Percentiles rank a stretch among this genome's conserved stretches.
phyloP scores from a whole-genome alignment of 2,329 filamentous ascomycete genomes.

The Elsinoe fawcettii region DNA sequence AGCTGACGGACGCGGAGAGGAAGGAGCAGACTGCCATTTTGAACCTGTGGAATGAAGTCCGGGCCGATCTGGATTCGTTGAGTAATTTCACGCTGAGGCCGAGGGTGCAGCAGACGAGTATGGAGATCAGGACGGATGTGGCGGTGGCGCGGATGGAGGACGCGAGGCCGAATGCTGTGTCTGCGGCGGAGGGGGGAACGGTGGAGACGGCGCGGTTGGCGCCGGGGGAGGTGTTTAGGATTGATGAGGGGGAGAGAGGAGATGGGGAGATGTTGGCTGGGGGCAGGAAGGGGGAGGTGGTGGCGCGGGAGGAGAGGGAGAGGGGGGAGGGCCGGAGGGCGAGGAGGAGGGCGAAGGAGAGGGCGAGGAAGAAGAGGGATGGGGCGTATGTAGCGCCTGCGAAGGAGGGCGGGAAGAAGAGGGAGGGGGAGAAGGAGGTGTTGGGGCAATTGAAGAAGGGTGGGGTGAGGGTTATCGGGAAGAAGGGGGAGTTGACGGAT shows the following conservation, averaged over 20 bases:
- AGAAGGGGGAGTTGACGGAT: constrained; percentile 77
- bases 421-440: constrained; percentile 49
- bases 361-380: constrained; percentile 73
- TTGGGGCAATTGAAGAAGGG: constrained; percentile 69
- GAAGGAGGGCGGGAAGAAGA: constrained; percentile 50
- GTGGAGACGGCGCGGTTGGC: constrained; percentile 66
- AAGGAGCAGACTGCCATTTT: constrained; percentile 73
- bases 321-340: constrained; percentile 74
- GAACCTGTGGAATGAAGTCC: constrained; percentile 73
- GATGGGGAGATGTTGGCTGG: constrained; percentile 61
- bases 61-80: constrained; percentile 74
- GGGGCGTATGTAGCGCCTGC: constrained; percentile 43
- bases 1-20: constrained; percentile 59
- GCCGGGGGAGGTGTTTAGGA: constrained; percentile 87
- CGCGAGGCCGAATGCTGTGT: constrained; percentile 75
- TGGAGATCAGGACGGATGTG: constrained; percentile 83
- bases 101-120: constrained; percentile 68
- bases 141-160: constrained; percentile 94
- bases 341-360: constrained; percentile 60
- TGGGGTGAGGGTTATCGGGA: constrained; percentile 84
- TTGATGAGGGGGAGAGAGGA: constrained; percentile 56
- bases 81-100: constrained; percentile 95
- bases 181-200: constrained; percentile 63
- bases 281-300: constrained; percentile 63
- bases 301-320: constrained; percentile 78